Conservation (phyloP, 2,329 filamentous ascomycete genomes). For the Pseudogymnoascus sp. region DNA sequence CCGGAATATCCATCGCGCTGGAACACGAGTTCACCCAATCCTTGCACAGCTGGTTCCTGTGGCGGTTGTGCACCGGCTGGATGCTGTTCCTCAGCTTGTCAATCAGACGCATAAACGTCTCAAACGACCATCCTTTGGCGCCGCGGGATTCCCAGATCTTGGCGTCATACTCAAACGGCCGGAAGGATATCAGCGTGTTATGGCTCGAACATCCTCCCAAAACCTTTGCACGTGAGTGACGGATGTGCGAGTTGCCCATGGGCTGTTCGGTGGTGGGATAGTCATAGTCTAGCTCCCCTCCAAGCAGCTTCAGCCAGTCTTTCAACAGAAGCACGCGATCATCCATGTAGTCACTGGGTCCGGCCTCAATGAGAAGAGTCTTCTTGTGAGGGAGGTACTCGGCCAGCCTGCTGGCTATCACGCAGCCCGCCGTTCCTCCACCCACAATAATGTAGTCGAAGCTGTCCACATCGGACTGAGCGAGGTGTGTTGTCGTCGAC, state of each 20-base stretch:
- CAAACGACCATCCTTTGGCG: constrained; percentile 79
- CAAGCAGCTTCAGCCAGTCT: constrained; percentile 78
- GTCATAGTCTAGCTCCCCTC: constrained; percentile 84
- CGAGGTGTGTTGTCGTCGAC: constrained; percentile 15
- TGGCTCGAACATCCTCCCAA: constrained; percentile 88
- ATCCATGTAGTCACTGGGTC: constrained; percentile 82
- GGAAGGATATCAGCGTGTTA: constrained; percentile 90
- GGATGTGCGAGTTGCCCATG: constrained; percentile 84
- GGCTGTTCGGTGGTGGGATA: constrained; percentile 82
- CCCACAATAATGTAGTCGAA: constrained; percentile 45
- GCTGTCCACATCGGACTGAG: constrained; percentile 25
- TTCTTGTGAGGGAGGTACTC: constrained; percentile 77
- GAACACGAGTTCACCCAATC: constrained; percentile 84
- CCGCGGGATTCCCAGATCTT: constrained; percentile 76
- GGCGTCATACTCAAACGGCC: constrained; percentile 83
- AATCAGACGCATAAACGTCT: constrained; percentile 71
- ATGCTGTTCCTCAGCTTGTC: constrained; percentile 85
- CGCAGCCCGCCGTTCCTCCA: constrained; percentile 43
- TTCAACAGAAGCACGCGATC: constrained; percentile 79
- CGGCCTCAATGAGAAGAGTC: constrained; percentile 78
- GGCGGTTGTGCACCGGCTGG: constrained; percentile 76
- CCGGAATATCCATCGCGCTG: constrained; percentile 68
- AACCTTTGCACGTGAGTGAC: constrained; percentile 87
- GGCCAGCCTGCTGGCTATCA: constrained; percentile 42
- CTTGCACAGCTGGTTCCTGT: constrained; percentile 84